Percentiles rank a stretch among this genome's conserved stretches.
These are phyloP conservation scores for Diaporthe capsici DNA, from an alignment of 2,329 filamentous ascomycete species.

Conservation along the genomic window DNA sequence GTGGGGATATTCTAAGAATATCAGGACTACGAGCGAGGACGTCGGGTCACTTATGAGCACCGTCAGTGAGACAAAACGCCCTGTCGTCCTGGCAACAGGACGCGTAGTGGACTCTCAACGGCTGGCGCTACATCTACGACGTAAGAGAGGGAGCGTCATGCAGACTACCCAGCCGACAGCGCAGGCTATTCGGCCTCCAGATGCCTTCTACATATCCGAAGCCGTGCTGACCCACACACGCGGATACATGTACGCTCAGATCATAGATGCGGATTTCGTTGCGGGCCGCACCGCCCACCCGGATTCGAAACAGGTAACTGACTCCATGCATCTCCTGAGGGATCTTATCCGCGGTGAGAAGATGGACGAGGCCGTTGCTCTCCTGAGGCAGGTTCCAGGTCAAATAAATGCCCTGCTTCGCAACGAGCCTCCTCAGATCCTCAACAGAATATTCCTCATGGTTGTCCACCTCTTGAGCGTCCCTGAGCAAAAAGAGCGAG, in stretches of 20 bases:
- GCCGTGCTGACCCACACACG: slow-evolving; percentile 30
- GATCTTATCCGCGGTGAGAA: slow-evolving; percentile 8
- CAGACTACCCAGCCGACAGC: background rate
- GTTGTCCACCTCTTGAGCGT: slow-evolving; percentile 23
- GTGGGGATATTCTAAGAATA: slow-evolving; percentile 40
- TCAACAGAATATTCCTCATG: slow-evolving; percentile 26
- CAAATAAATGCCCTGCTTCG: slow-evolving; percentile 31
- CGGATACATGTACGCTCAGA: slow-evolving; percentile 19
- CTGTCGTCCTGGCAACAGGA: slow-evolving; percentile 35
- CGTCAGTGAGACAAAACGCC: slow-evolving; percentile 7
- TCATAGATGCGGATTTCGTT: background rate
- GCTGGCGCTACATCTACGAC: slow-evolving; percentile 34
- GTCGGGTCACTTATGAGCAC: slow-evolving; percentile 29
- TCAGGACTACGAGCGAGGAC: slow-evolving; percentile 38
- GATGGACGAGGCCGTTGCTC: slow-evolving; percentile 28
- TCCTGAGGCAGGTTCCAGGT: slow-evolving; percentile 24
- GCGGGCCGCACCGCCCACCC: background rate
- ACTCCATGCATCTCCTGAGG: background rate
- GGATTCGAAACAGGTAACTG: background rate
- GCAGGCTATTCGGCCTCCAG: slow-evolving; percentile 23
- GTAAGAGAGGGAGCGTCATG: slow-evolving; percentile 28
- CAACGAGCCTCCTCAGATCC: slow-evolving; percentile 32
- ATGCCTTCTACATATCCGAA: slow-evolving; percentile 36
- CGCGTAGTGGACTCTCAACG: slow-evolving; percentile 35
- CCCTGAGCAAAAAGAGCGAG: slow-evolving; percentile 4